These are phyloP conservation scores for Carex cristatella DNA, from an alignment of 176 grass and related monocot genomes.

Conservation along the genomic window DNA sequence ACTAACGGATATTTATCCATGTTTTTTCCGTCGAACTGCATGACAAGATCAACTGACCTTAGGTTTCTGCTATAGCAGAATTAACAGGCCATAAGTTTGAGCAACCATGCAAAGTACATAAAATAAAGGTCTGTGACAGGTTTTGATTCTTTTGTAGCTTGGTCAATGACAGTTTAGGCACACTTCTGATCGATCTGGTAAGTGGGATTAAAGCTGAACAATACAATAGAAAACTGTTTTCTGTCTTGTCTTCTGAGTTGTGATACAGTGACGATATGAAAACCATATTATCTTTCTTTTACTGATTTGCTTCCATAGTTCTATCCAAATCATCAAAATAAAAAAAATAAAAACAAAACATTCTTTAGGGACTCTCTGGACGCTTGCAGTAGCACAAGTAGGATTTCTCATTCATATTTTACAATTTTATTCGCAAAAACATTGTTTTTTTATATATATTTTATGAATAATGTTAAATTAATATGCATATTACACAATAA, in stretches of 20 bases:
- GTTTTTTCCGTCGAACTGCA: too few relatives aligned
- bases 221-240: neutral
- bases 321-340: neutral
- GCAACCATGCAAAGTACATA: neutral
- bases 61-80: neutral
- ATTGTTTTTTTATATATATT: too few relatives aligned
- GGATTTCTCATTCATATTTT: neutral
- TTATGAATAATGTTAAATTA: too few relatives aligned
- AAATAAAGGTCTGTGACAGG: neutral
- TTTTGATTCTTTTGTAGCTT: neutral
- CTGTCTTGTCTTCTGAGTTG: neutral
- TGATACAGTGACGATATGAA: neutral
- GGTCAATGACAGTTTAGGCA: neutral
- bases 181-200: neutral
- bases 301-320: neutral
- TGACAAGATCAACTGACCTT: too few relatives aligned
- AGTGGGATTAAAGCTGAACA: neutral
- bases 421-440: too few relatives aligned
- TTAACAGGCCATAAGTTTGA: neutral
- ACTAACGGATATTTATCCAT: too few relatives aligned
- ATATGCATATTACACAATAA: too few relatives aligned
- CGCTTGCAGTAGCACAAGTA: neutral
- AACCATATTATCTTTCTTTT: neutral
- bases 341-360: neutral
- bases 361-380: neutral